phyloP scores from a whole-genome alignment of 352 stramenopile species.

The Pythium aphanidermatum region DNA sequence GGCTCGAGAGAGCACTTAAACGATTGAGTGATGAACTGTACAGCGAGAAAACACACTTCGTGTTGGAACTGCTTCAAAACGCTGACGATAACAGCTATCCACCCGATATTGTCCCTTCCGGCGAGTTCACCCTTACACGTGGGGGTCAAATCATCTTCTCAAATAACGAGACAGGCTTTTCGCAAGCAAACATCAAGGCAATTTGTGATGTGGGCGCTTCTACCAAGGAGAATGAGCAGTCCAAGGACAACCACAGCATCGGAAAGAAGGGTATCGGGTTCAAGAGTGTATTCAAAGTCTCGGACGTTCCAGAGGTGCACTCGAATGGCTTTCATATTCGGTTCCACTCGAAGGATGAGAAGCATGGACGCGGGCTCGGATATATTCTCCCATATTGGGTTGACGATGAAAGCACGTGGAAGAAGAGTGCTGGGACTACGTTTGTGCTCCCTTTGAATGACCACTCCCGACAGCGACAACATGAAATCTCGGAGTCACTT shows the following conservation, averaged over 20 bases:
- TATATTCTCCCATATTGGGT: slow-evolving; percentile 85
- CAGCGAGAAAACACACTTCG: slow-evolving; percentile 84
- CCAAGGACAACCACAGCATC: slow-evolving; percentile 46
- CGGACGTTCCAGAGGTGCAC: slow-evolving; percentile 74
- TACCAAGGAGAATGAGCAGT: slow-evolving; percentile 42
- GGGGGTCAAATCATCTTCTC: slow-evolving; percentile 60
- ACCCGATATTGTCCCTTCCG: slow-evolving; percentile 29
- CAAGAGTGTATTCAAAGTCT: slow-evolving; percentile 90
- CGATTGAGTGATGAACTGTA: slow-evolving; percentile 83
- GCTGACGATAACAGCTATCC: slow-evolving; percentile 81
- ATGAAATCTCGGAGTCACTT: slow-evolving; percentile 60
- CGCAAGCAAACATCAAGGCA: slow-evolving; percentile 62
- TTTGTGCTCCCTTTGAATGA: slow-evolving; percentile 74
- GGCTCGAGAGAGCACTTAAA: slow-evolving; percentile 78
- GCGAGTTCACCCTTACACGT: slow-evolving; percentile 51
- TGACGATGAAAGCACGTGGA: slow-evolving; percentile 35
- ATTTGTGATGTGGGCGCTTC: slow-evolving; percentile 86
- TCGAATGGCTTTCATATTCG: slow-evolving; percentile 85
- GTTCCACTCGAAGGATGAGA: slow-evolving; percentile 55
- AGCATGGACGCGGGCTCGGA: slow-evolving; percentile 41
- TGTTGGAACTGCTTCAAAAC: slow-evolving; percentile 86
- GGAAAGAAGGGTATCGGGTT: slow-evolving; percentile 89
- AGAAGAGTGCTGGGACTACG: slow-evolving; percentile 40
- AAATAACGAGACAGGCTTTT: slow-evolving; percentile 85
- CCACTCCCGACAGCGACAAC: slow-evolving; percentile 28